Base-by-base conservation (phyloP, 202 grass and related monocot genomes). In the Schoenoplectus tabernaemontani region DNA sequence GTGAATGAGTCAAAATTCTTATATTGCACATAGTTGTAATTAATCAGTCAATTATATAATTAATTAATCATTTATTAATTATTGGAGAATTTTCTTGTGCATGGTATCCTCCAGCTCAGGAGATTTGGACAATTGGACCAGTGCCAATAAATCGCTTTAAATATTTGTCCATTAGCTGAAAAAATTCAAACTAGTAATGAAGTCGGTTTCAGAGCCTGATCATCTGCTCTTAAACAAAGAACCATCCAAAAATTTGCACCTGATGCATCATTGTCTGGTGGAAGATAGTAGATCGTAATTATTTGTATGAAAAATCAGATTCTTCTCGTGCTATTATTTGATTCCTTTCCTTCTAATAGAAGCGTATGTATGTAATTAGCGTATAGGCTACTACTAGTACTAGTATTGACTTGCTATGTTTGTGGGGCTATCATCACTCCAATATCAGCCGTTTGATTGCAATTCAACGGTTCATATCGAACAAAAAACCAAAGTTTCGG, bases 171-270 rank as follows among this genome's bases (percentile, higher is more conserved):
- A 19, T 65, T 80, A 50, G 56, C 5, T 65, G 7, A 50, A 24
- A 64, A 64, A 47, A 47, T 62, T 80, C 78, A 80, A 80, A 61
- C 78, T 3, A 11, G 42, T 23, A 65, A 64, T 63, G 22, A 16
- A 65, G 59, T 64, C 0, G 1, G 3, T 4, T 66, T 2, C 63
- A 66, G 63, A 66, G 34, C 47, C 54, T 23, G 16, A 51, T 19
- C 17, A 3, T 63, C 22, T 64, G 15, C 7, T 79, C 77, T 62
- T 61, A 64, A 79, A 64, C 59, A 64, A 64, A 11, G 64, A 59
- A n/a, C n/a, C n/a, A n/a, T n/a, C n/a, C 77, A 79, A 79, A 79
- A 79, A 33, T 39, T 59, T 17, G 77, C 57, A 79, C 42, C 33
- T 62, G 39, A 79, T 64, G 28, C 77, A 79, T 79, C 77, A 79